Base-by-base conservation (phyloP, 2,329 filamentous ascomycete species). In the Aspergillus puulaauensis region DNA sequence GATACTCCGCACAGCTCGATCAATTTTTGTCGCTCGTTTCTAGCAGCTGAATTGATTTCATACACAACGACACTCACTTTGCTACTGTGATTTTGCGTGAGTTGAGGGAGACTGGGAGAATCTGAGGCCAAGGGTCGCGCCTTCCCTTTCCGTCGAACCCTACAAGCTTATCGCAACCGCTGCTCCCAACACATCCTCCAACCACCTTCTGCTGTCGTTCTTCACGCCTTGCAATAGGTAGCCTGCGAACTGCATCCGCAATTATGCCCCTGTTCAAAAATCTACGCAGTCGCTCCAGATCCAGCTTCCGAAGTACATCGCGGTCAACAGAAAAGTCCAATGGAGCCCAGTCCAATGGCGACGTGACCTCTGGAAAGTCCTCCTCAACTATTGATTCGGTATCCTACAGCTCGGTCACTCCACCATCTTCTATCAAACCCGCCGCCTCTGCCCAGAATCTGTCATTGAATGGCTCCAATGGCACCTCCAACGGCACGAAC, bases 251-350 rank as follows among this genome's bases (percentile, higher is more conserved):
- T 52, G 27, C 41, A 15, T 56, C 58, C 52, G 27, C 45, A 41
- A 58, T 50, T 53, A 81, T 81, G 79, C 73, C 87, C 44, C 90
- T 96, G 70, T 82, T 95, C 68, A 90, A 86, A 75, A 86, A 89
- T 70, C 77, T 96, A 56, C 89, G 90, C 66, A 86, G 90, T 66
- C 87, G 88, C 66, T 95, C 90, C 56, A 88, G 82, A 73, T 84
- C 87, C 60, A 92, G 87, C 79, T 88, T 92, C 76, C 86, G 83
- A 54, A 54, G 52, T 58, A 87, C 85, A 48, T 83, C 84, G 41
- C 82, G 68, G 35, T 68, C 71, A 37, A 66, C 67, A 53, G 65
- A 64, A 31, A 68, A 80, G 60, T 85, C 86, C 50, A 63, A 60
- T 33, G 64, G 64, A 48, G 62, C 63, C 15, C 65, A 66, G 39